Conservation (phyloP, 2,329 filamentous ascomycete genomes). For the Gnomoniopsis smithogilvyi region DNA sequence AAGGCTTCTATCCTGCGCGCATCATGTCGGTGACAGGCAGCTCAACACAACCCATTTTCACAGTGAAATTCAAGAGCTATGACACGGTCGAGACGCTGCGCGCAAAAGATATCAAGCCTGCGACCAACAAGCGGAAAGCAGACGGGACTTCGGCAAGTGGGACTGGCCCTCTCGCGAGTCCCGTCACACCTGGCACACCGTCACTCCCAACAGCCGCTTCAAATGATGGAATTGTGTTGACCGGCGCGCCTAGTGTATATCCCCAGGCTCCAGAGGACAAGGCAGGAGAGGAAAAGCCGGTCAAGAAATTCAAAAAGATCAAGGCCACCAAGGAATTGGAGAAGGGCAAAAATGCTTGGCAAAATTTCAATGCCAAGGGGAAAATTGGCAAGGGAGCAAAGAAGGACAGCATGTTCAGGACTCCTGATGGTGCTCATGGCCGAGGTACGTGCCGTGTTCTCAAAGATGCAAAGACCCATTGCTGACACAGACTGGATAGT, state of each 20-base stretch:
- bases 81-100: constrained; percentile 77
- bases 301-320: constrained; percentile 82
- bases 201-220: constrained; percentile 40
- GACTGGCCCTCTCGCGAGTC: constrained; percentile 14
- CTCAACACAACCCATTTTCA: constrained; percentile 85
- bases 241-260: constrained; percentile 56
- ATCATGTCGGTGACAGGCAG: constrained; percentile 95
- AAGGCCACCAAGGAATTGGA: constrained; percentile 90
- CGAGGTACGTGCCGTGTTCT: constrained; percentile 60
- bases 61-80: constrained; percentile 93
- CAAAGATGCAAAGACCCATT: not conserved
- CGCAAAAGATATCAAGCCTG: constrained; percentile 78
- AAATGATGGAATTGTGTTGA: constrained; percentile 47
- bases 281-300: constrained; percentile 66
- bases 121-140: constrained; percentile 81
- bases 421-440: constrained; percentile 79
- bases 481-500: constrained; percentile 55
- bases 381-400: constrained; percentile 66
- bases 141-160: constrained; percentile 53
- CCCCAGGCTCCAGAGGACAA: constrained; percentile 61
- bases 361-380: constrained; percentile 80
- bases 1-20: constrained; percentile 84
- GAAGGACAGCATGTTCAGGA: constrained; percentile 97
- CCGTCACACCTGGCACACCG: constrained; percentile 8
- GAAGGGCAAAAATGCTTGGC: constrained; percentile 89